phyloP scores from a whole-genome alignment of 108 stramenopile genomes.

The Schizochytrium sp. region DNA sequence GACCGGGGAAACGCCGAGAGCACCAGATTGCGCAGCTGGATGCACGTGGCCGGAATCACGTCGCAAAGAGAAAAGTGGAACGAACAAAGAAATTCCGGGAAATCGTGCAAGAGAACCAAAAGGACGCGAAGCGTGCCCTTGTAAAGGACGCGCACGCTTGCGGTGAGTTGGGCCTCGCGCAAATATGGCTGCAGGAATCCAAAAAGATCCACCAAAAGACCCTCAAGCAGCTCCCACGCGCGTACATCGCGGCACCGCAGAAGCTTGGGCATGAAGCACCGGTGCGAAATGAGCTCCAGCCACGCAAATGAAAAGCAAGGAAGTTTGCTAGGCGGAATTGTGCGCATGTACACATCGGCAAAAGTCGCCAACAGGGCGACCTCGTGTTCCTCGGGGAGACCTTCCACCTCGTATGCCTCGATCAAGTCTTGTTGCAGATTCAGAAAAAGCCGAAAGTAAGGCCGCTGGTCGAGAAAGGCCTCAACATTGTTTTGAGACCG shows the following conservation, averaged over 20 bases:
- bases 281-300: constrained; percentile 92
- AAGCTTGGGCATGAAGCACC: constrained; percentile 87
- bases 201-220: constrained; percentile 85
- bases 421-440: constrained; percentile 85
- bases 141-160: constrained; percentile 81
- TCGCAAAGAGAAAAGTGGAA: constrained; percentile 94
- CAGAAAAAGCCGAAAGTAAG: constrained; percentile 90
- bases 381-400: background rate
- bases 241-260: constrained; percentile 73
- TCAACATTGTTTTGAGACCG: background rate
- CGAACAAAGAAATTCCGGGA: constrained; percentile 87
- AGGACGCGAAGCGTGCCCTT: constrained; percentile 90
- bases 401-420: constrained; percentile 46
- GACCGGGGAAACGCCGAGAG: constrained; percentile 92
- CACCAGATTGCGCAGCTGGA: constrained; percentile 93
- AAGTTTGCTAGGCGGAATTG: constrained; percentile 77
- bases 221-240: constrained; percentile 85
- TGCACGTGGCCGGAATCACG: constrained; percentile 88
- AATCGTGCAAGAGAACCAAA: constrained; percentile 93
- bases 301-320: constrained; percentile 94
- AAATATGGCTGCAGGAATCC: constrained; percentile 85
- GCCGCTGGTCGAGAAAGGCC: constrained; percentile 74
- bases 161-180: constrained; percentile 64
- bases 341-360: constrained; percentile 75
- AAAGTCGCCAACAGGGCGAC: constrained; percentile 73